phyloP scores from a whole-genome alignment of 2,329 filamentous ascomycete species.

The Colletotrichum shisoi region DNA sequence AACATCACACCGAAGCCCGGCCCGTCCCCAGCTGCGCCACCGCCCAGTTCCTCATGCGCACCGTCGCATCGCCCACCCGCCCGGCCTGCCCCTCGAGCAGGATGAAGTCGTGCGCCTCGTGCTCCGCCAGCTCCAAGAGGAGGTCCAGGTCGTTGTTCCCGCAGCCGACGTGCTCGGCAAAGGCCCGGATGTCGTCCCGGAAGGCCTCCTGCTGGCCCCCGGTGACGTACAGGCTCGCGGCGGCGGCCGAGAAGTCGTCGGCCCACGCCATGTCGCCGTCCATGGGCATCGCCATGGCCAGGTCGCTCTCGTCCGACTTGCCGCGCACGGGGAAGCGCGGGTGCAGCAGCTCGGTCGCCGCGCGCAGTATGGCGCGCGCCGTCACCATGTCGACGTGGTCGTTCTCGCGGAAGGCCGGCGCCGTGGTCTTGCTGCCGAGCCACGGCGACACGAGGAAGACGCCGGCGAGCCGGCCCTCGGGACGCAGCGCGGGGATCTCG shows the following conservation, averaged over 20 bases:
- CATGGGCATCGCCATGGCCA: slow-evolving; percentile 45
- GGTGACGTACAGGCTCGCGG: slow-evolving; percentile 46
- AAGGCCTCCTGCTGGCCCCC: slow-evolving; percentile 47
- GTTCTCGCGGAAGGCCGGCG: slow-evolving; percentile 44
- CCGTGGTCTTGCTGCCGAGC: slow-evolving; percentile 42
- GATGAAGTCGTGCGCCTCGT: slow-evolving; percentile 49
- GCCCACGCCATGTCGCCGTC: slow-evolving; percentile 46
- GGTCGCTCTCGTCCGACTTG: slow-evolving; percentile 35
- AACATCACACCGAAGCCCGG: neutral
- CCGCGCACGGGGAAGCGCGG: slow-evolving; percentile 33
- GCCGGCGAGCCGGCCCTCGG: slow-evolving; percentile 45
- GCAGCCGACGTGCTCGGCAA: slow-evolving; percentile 43
- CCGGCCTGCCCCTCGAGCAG: slow-evolving; percentile 44
- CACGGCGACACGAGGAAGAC: slow-evolving; percentile 49
- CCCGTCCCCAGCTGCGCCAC: slow-evolving; percentile 13
- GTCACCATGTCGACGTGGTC: slow-evolving; percentile 49
- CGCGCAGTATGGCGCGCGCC: slow-evolving; percentile 21
- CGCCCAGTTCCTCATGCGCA: slow-evolving; percentile 47
- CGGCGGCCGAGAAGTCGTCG: slow-evolving; percentile 41
- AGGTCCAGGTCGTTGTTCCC: slow-evolving; percentile 42
- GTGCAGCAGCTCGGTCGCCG: slow-evolving; percentile 1
- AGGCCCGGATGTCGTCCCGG: slow-evolving; percentile 44
- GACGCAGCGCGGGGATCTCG: slow-evolving; percentile 39
- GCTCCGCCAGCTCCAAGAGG: slow-evolving; percentile 44
- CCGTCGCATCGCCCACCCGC: slow-evolving; percentile 44